A percentile compares a stretch with the other conserved stretches of the same genome.
These are phyloP conservation scores for Fusarium sp. DNA, from an alignment of 2,329 filamentous ascomycete species.

Conservation along the genomic window DNA sequence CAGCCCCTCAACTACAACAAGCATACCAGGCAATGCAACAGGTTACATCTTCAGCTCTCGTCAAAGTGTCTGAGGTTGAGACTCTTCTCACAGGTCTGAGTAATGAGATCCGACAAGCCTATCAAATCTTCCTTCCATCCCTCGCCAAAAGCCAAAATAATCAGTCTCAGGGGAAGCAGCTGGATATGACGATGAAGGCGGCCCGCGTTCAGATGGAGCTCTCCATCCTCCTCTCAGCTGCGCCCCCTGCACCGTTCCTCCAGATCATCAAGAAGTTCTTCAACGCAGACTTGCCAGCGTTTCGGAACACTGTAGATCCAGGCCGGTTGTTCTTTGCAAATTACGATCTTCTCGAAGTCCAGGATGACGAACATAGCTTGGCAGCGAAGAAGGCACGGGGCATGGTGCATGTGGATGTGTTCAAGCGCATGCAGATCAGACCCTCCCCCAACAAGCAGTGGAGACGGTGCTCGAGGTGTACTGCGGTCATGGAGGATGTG, in stretches of 20 bases:
- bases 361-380: conserved; percentile 65
- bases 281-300: conserved; percentile 65
- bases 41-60: conserved; percentile 61
- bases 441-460: conserved; percentile 46
- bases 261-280: conserved; percentile 75
- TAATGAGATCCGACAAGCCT: conserved; percentile 62
- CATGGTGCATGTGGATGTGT: conserved; percentile 63
- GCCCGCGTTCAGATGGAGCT: conserved; percentile 64
- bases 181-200: conserved; percentile 59
- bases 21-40: conserved; percentile 67
- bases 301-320: conserved; percentile 71
- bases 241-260: conserved; percentile 61
- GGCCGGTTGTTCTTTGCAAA: conserved; percentile 79
- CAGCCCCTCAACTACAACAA: conserved; percentile 64
- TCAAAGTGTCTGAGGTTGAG: conserved; percentile 72
- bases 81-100: conserved; percentile 65
- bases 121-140: conserved; percentile 59
- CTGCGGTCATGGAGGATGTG: conserved; percentile 73
- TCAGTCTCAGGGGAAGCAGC: conserved; percentile 56
- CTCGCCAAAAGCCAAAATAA: conserved; percentile 61
- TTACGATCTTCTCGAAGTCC: conserved; percentile 75
- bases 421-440: conserved; percentile 67
- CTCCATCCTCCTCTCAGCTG: conserved; percentile 61
- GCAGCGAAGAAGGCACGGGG: conserved; percentile 52
- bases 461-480: conserved; percentile 66